These are phyloP conservation scores for Dacryopinax primogenitus DNA, from an alignment of 768 basidiomycete species.

Conservation along the genomic window DNA sequence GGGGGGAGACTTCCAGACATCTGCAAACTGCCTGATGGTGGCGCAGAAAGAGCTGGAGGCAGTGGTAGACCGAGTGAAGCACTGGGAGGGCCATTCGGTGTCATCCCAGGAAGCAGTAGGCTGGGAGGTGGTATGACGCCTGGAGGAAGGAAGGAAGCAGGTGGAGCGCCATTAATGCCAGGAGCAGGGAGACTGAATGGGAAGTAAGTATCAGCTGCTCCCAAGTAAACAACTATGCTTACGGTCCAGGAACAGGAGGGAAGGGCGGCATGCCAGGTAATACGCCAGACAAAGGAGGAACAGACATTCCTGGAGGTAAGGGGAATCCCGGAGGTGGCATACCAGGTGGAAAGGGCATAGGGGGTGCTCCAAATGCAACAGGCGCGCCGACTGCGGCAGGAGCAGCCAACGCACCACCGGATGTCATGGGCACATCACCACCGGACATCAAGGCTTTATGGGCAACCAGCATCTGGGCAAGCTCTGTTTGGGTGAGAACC, in stretches of 20 bases:
- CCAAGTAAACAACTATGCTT: not conserved
- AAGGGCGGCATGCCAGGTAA: slow-evolving; percentile 12
- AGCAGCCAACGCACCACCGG: slow-evolving; percentile 14
- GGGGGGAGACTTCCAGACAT: slow-evolving; percentile 18
- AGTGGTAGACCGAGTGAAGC: slow-evolving; percentile 20
- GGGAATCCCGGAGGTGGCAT: slow-evolving; percentile 15
- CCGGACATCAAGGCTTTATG: slow-evolving; percentile 86
- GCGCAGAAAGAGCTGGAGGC: slow-evolving; percentile 16
- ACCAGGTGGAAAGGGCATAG: slow-evolving; percentile 11
- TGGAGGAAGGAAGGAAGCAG: slow-evolving; percentile 7
- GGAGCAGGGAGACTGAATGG: not conserved
- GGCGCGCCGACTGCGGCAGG: slow-evolving; percentile 20
- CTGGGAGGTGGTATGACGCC: not conserved
- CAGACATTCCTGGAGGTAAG: slow-evolving; percentile 14
- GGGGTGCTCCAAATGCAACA: slow-evolving; percentile 1
- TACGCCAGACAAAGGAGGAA: slow-evolving; percentile 18
- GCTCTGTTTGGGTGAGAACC: slow-evolving; percentile 66
- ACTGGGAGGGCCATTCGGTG: slow-evolving; percentile 14
- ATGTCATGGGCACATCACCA: slow-evolving; percentile 27
- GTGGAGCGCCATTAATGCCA: slow-evolving; percentile 13
- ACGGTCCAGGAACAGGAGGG: slow-evolving; percentile 2
- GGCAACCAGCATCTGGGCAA: slow-evolving; percentile 70
- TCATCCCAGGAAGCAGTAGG: slow-evolving; percentile 3
- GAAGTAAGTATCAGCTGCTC: not conserved
- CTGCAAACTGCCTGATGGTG: slow-evolving; percentile 10